Percentiles rank a stretch among this genome's conserved stretches.
Conservation (phyloP, 768 basidiomycete genomes). For the Gymnopilus dilepis region DNA sequence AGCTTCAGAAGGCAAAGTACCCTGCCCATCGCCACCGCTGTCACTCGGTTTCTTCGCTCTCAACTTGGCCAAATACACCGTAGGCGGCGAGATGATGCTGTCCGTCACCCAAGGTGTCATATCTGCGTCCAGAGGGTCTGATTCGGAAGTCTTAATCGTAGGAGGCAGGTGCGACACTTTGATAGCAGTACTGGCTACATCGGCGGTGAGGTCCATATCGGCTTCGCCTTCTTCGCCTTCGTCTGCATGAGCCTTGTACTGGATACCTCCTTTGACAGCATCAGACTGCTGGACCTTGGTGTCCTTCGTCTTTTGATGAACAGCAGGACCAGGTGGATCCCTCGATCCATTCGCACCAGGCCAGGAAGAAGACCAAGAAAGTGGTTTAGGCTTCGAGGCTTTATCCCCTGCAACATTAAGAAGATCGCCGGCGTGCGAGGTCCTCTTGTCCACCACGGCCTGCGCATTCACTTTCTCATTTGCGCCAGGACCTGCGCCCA, state of each 20-base stretch:
- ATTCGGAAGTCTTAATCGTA: not conserved
- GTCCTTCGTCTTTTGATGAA: no score
- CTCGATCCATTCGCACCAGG: no score
- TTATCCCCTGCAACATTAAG: no score
- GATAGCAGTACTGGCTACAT: not conserved
- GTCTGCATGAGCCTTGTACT: no score
- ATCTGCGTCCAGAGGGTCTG: constrained; percentile 22
- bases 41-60: constrained; percentile 11
- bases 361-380: no score
- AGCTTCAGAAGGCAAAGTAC: no score
- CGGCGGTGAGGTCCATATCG: constrained; percentile 26
- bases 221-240: constrained; percentile 27
- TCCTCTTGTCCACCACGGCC: no score
- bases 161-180: not conserved
- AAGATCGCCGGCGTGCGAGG: no score
- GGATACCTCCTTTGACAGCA: not conserved
- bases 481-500: not conserved
- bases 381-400: no score
- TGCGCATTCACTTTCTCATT: not conserved
- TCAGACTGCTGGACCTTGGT: not conserved
- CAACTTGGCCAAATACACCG: constrained; percentile 27
- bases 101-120: constrained; percentile 44
- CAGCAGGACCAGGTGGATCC: no score
- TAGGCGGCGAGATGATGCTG: constrained; percentile 51
- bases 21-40: no score